Base-by-base conservation (phyloP, 2,329 filamentous ascomycete genomes). In the Colletotrichum filicis region DNA sequence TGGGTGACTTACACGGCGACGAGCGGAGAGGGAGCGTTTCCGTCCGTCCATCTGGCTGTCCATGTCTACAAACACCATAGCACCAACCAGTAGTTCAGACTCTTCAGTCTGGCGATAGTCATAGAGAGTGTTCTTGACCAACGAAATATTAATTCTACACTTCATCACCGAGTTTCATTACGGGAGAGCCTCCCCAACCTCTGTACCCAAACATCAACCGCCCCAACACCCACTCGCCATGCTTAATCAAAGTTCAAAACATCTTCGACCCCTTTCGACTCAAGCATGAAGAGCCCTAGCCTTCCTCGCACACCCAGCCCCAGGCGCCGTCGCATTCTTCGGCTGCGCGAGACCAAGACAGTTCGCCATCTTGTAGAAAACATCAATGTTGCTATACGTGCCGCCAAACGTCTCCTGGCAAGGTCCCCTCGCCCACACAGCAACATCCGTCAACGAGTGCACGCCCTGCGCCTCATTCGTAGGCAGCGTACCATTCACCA, bases 401-500 rank as follows among this genome's bases (percentile, higher is more conserved):
- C 93, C 93, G 5, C 91, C 90, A 79, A 97, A 97, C 16, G 88
- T 83, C 77, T 94, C 92, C 81, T 95, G 92, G 84, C 94, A 96
- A 6, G 94, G 94, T 0, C 94, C 94, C 85, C 89, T 88, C 1
- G 93, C 92, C 78, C 93, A 96, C 24, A 97, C 92, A 2, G 93
- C 91, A 37, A 95, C 93, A 77, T 95, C 93, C 1, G 93, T 95
- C 74, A 95, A 85, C 28, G 91, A 93, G 85, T 95, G 93, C 22
- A 95, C 93, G 62, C 93, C 94, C 83, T 93, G 89, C 53, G 86
- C 80, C 77, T 92, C 89, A 67, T 81, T 82, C 2, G 90, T 87
- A 0, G 92, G 89, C 22, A 97, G 82, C 0, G 93, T 95, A 62
- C 94, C 94, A 78, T 96, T 95, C 76, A 95, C 85, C 67, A 94